Evolutionary conservation across 1,284 basidiomycete species (phyloP), one percentile per base, ranked within the genome.

Genomic region (Mycocalia duriaeana): DNA sequence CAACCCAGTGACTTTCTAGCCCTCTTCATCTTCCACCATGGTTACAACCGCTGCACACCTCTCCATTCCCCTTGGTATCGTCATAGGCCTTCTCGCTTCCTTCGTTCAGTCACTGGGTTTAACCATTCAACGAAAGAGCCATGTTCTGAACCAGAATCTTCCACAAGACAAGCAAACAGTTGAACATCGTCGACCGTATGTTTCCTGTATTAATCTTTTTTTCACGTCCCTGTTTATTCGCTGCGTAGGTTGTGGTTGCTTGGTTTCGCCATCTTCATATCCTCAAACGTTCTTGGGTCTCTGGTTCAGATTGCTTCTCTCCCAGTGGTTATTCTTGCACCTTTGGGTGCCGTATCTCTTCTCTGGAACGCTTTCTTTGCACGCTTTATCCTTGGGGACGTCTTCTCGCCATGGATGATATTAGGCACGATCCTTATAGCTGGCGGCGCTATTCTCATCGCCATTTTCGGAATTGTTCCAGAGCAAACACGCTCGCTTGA

Each of bases 291-390:
- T 50, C 75, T 95, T 47, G 91, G 91, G n/a, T 94, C 91, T 1
- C 71, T 97, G 23, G 91, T 96, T 56, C 94, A 97, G 70, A 94
- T 98, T 46, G 93, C 92, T 5, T 91, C 94, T 1, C 77, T 98
- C 8, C 91, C 92, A 4, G 90, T 95, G 55, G 91, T 94, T 49
- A 91, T 95, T 48, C 85, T 94, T 41, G 92, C 90, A 1, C 94
- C 94, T 0, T 78, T 98, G 2, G 94, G 94, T 18, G 94, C 94
- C 1, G 89, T 89, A 28, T 94, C 91, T 5, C 79, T 98, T 25
- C 77, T 97, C 20, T 97, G 91, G 89, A 98, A 98, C 66, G 92
- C 92, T 3, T 82, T 97, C 58, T 93, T 97, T 55, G 93, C 94
- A 8, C 79, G 85, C 23, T 63, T 95, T 43, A 76, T 97, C 35